Evolutionary conservation across 208 protist species (phyloP).

Genomic region (Leishmania major): DNA sequence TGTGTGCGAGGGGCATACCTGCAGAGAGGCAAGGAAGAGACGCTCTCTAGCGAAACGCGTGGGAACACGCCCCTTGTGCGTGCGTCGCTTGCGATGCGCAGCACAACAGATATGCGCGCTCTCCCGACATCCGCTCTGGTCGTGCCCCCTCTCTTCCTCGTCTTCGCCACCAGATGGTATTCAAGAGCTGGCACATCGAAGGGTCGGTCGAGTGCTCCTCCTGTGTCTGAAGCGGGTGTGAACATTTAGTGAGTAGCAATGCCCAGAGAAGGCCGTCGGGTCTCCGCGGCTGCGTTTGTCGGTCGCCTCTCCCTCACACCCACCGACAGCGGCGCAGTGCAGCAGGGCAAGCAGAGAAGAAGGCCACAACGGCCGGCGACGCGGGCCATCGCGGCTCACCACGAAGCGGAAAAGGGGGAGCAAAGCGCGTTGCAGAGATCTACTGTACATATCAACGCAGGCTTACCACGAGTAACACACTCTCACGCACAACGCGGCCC

Average conservation of each 20-base stretch:
- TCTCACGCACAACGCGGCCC: background rate
- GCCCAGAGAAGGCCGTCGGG: background rate
- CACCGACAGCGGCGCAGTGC: background rate
- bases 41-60: background rate
- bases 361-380: background rate
- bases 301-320: background rate
- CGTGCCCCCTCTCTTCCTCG: background rate
- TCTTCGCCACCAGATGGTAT: background rate
- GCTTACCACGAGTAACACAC: background rate
- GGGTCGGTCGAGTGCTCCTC: background rate
- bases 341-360: background rate
- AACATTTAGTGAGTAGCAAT: background rate
- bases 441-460: slow-evolving; percentile 1
- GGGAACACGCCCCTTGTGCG: background rate
- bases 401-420: slow-evolving; percentile 10
- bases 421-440: slow-evolving; percentile 1
- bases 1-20: background rate
- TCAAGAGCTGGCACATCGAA: background rate
- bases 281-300: background rate
- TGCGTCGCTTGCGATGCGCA: background rate
- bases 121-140: background rate
- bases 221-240: background rate
- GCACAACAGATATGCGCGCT: background rate
- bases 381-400: background rate
- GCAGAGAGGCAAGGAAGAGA: background rate